phyloP scores from a whole-genome alignment of 2,329 filamentous ascomycete species.

The Diaporthe sp. region DNA sequence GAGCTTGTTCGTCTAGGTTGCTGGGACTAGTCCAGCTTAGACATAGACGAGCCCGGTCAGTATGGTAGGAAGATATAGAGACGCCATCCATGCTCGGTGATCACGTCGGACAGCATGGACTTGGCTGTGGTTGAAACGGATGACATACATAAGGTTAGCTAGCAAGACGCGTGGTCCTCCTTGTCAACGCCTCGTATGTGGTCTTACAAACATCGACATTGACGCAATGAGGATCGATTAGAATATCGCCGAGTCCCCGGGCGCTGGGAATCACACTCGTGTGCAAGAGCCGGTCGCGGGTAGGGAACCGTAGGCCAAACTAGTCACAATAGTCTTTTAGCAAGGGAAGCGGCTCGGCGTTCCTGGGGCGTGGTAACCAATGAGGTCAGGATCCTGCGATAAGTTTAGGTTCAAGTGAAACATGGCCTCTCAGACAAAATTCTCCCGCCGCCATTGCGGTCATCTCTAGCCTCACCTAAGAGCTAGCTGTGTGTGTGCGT shows the following conservation, averaged over 20 bases:
- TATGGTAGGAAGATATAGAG: not conserved
- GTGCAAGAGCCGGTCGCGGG: conserved; percentile 1
- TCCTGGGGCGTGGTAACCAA: conserved; percentile 21
- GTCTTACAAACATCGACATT: not conserved
- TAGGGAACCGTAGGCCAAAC: not conserved
- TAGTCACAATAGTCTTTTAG: not conserved
- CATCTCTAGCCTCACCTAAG: not conserved
- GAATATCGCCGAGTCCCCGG: conserved; percentile 9
- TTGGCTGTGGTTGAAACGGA: not conserved
- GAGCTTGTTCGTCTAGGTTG: not conserved
- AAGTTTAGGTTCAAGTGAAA: conserved; percentile 30
- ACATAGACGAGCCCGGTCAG: not conserved
- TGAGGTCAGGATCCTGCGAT: conserved; percentile 5
- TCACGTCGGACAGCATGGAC: not conserved
- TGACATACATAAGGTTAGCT: too few relatives aligned
- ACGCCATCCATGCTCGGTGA: not conserved
- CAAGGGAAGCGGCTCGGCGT: conserved; percentile 9
- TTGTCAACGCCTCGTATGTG: not conserved
- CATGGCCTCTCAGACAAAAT: conserved; percentile 2
- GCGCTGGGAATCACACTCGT: not conserved
- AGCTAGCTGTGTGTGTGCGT: not conserved
- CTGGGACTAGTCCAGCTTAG: not conserved
- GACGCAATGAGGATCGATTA: conserved; percentile 7
- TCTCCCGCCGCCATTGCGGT: conserved; percentile 28
- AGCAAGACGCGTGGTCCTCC: not conserved